These are phyloP conservation scores for Entophlyctis helioformis DNA, from an alignment of 192 early-diverging fungal species.

Conservation along the genomic window DNA sequence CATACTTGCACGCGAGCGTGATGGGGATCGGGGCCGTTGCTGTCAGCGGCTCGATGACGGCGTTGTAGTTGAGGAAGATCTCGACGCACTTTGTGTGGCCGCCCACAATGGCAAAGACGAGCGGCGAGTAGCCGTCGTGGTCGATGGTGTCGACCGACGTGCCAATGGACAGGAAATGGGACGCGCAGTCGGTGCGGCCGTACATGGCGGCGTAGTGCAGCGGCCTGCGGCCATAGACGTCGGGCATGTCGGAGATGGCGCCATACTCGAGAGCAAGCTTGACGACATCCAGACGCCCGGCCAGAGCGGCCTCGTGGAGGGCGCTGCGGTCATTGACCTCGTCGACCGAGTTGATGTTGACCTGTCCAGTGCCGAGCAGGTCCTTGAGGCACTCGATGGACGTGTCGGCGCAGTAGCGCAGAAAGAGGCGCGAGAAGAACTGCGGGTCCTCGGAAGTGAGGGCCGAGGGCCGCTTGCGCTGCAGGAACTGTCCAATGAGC, in stretches of 20 bases:
- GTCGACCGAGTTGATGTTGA: conserved; percentile 75
- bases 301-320: conserved; percentile 81
- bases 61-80: conserved; percentile 57
- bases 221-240: conserved; percentile 82
- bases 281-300: conserved; percentile 59
- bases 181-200: conserved; percentile 48
- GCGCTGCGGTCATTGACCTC: conserved; percentile 88
- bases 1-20: conserved; percentile 84
- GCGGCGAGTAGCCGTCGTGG: conserved; percentile 79
- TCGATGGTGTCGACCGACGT: conserved; percentile 53
- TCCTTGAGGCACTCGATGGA: conserved; percentile 29
- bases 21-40: conserved; percentile 60
- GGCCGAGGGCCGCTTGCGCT: conserved; percentile 1
- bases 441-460: conserved; percentile 26
- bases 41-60: conserved; percentile 45
- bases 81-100: conserved; percentile 67
- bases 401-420: conserved; percentile 50
- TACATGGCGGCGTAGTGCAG: conserved; percentile 93
- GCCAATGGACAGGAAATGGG: conserved; percentile 16
- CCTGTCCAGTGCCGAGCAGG: conserved; percentile 50
- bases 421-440: conserved; percentile 59
- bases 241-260: conserved; percentile 30
- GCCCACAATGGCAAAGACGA: conserved; percentile 77
- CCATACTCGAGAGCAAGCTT: conserved; percentile 33
- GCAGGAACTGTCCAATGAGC: conserved; percentile 14